Evolutionary conservation across 441 rosid genomes (phyloP).

Genomic region (Manihot esculenta): DNA sequence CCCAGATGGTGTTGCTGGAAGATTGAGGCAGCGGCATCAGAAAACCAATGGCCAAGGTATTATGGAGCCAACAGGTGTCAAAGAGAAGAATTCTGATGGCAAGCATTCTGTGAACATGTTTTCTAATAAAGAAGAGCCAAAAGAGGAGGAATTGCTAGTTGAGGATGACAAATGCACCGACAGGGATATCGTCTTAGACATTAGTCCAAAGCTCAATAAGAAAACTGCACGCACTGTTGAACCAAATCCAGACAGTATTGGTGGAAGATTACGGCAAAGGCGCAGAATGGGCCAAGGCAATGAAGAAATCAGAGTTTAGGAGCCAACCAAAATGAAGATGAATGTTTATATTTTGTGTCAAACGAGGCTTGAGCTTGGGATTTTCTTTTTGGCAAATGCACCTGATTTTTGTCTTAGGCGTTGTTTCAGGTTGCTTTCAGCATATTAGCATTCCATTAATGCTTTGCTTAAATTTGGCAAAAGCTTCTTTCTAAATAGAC

Average conservation of each 20-base stretch:
- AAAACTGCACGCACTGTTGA: constrained; percentile 27
- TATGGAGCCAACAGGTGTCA: constrained; percentile 2
- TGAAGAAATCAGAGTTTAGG: constrained; percentile 2
- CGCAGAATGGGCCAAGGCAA: constrained; percentile 16
- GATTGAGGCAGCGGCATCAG: constrained; percentile 31
- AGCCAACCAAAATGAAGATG: constrained; percentile 20
- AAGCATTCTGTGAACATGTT: constrained; percentile 4
- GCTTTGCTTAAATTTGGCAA: not conserved
- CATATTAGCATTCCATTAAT: not conserved
- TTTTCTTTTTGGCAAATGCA: not conserved
- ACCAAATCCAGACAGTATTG: constrained; percentile 42
- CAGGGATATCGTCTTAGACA: constrained; percentile 1
- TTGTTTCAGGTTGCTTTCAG: constrained; percentile 8
- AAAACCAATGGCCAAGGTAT: constrained; percentile 1
- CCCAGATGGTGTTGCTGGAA: constrained; percentile 33
- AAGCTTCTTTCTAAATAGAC: not conserved
- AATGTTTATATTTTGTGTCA: not conserved
- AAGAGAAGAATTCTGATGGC: constrained; percentile 14
- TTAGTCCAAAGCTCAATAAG: constrained; percentile 22
- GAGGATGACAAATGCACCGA: constrained; percentile 12
- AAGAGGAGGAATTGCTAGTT: constrained; percentile 20
- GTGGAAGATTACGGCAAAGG: constrained; percentile 54
- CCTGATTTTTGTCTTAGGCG: not conserved
- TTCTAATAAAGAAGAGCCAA: not conserved
- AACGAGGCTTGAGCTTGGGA: not conserved